Evolutionary conservation across 371 early-diverging fungal genomes (phyloP), one percentile per base, ranked within the genome.

Genomic region (Mortierella sp.): DNA sequence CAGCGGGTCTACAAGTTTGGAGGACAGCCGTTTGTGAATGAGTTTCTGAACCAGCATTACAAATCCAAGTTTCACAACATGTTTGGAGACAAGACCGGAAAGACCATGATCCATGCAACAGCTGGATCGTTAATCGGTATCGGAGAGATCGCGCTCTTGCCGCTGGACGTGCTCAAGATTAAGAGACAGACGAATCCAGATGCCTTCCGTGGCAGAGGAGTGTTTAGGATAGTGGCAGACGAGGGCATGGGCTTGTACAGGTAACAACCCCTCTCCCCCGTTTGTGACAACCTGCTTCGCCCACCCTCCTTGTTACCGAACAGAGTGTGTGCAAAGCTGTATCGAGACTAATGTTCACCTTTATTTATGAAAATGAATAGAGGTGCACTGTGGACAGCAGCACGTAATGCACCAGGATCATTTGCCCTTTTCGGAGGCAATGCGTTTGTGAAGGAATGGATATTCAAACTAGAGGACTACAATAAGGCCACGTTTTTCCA

Each of bases 1-100:
- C 98, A 98, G 84, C 90, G 98, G 60, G 88, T 97, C 42, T 98
- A 98, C 90, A 97, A 98, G 85, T 98, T 96, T 70, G 98, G 97
- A 71, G 99, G 99, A 17, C 99, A 98, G 83, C 97, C 98, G 23
- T 95, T 92, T 67, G 96, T 95, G 31, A 94, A 91, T 78, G 98
- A 98, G 81, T 95, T 90, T 78, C 75, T 98, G 60, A 93, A 92
- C 83, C 88, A 72, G 37, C 78, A 96, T 81, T 88, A 96, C 86
- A 88, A 89, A 68, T 71, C 76, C 24, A 44, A 81, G n/a, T 98
- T 98, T 82, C 81, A 87, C 46, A 66, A 71, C 24, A 69, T 86
- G 31, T 97, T 97, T 87, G 97, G 98, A 43, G 97, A 97, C 64
- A 89, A 91, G 81, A 94, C 93, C 49, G 93, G 95, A 67, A 96